Evolutionary conservation across 2,329 filamentous ascomycete genomes (phyloP).

Genomic region (Pseudopyrenochaeta lycopersici): DNA sequence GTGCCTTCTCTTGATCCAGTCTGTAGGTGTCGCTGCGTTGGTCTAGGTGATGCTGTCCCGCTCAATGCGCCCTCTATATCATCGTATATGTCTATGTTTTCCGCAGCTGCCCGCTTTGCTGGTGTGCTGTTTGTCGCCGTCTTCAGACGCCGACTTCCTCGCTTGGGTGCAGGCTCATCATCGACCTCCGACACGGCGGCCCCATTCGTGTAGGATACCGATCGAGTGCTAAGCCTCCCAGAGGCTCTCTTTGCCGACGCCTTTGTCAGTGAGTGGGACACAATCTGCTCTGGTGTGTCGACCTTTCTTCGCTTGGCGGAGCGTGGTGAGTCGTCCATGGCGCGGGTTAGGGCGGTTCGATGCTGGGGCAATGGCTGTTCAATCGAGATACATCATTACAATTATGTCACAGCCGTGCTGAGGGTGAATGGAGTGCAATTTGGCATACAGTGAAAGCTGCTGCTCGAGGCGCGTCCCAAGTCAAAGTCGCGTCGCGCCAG

Average conservation of each 20-base stretch:
- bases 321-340: conserved; percentile 47
- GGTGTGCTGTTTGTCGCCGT: conserved; percentile 18
- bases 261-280: conserved; percentile 29
- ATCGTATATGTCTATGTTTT: conserved; percentile 51
- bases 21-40: conserved; percentile 8
- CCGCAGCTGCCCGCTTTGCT: conserved; percentile 10
- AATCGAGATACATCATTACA: conserved; percentile 3
- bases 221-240: conserved; percentile 27
- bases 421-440: background rate
- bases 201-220: conserved; percentile 21
- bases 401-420: conserved; percentile 11
- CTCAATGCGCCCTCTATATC: conserved; percentile 55
- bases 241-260: conserved; percentile 30
- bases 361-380: background rate
- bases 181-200: conserved; percentile 10
- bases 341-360: background rate
- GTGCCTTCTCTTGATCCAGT: conserved; percentile 18
- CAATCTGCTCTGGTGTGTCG: conserved; percentile 35
- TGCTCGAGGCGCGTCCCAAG: conserved; percentile 18
- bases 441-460: conserved; percentile 6
- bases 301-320: conserved; percentile 49
- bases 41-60: conserved; percentile 20
- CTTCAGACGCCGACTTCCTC: conserved; percentile 12
- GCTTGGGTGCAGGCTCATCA: conserved; percentile 14
- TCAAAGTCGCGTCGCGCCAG: conserved; percentile 29